Conservation (phyloP, 2,329 filamentous ascomycete genomes). For the Colletotrichum scovillei region DNA sequence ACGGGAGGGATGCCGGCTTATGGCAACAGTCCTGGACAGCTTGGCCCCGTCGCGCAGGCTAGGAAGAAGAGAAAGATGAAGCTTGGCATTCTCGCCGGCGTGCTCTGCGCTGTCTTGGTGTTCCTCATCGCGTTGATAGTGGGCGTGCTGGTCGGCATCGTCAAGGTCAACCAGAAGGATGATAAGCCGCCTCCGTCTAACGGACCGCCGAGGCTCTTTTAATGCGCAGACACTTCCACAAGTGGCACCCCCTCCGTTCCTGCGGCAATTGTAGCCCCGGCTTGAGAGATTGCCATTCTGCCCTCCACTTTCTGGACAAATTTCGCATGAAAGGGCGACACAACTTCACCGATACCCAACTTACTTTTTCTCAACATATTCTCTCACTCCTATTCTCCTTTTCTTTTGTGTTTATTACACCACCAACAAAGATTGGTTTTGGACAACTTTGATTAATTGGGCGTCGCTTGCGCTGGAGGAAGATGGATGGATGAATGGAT, state of each 20-base stretch:
- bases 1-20: slow-evolving; percentile 33
- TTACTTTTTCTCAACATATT: not conserved
- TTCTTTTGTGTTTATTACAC: slow-evolving; percentile 3
- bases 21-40: slow-evolving; percentile 14
- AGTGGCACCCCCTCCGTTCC: not conserved
- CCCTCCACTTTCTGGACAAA: not conserved
- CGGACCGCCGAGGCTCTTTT: not conserved
- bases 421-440: not conserved
- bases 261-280: not conserved
- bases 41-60: slow-evolving; percentile 31
- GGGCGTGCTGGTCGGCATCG: slow-evolving; percentile 32
- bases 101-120: slow-evolving; percentile 29
- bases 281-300: not conserved
- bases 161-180: slow-evolving; percentile 20
- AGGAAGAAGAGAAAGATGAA: slow-evolving; percentile 32
- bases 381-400: not conserved
- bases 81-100: slow-evolving; percentile 20
- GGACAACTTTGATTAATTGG: not conserved
- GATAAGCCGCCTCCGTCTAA: slow-evolving; percentile 15
- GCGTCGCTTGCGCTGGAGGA: not conserved
- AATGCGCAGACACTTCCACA: not conserved
- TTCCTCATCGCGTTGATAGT: slow-evolving; percentile 34
- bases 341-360: slow-evolving; percentile 30
- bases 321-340: not conserved
- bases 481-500: not conserved